Evolutionary conservation across 768 basidiomycete genomes (phyloP), one percentile per base, ranked within the genome.

Genomic region (Mycena pura): DNA sequence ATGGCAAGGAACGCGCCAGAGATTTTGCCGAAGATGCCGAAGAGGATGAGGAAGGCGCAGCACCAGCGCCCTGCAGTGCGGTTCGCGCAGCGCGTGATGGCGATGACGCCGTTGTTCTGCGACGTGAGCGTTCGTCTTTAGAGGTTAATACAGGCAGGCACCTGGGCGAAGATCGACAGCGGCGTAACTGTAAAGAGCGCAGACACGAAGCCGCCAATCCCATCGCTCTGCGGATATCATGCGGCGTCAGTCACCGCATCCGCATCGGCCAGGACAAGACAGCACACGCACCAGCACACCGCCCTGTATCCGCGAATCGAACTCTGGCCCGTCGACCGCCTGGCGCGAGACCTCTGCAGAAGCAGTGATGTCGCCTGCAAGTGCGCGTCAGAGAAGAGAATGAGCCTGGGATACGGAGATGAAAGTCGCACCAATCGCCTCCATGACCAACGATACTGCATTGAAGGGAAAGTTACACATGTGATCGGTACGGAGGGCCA

Each of bases 1-100:
- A 95, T 93, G 1, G 92, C 86, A 17, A 95, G 83, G 76, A 95
- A 92, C 40, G 93, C 85, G 0, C 92, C 92, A 3, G 92, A 89
- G 40, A 60, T 46, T 72, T 94, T 95, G 40, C 92, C 92, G 4
- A 95, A 78, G 44, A 92, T 74, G 10, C 92, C 93, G 62, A 91
- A 92, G 15, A 93, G 72, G 68, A 94, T 87, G 68, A 93, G 84
- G 80, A 94, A 92, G 60, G 72, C 72, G 68, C 91, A 92, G 67
- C 91, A 94, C 84, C 87, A 90, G 19, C 88, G 83, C 14, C 92
- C 93, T 0, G 93, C 92, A 4, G 80, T 77, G 28, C 90, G 84
- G 71, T 90, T 93, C 6, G 93, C 93, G 65, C 93, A 94, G 1
- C 91, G 87, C 0, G 93, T 94, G 60, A 95, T 85, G 17, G 88